Evolutionary conservation across 208 protist genomes (phyloP).

Genomic region (Crithidia bombi): DNA sequence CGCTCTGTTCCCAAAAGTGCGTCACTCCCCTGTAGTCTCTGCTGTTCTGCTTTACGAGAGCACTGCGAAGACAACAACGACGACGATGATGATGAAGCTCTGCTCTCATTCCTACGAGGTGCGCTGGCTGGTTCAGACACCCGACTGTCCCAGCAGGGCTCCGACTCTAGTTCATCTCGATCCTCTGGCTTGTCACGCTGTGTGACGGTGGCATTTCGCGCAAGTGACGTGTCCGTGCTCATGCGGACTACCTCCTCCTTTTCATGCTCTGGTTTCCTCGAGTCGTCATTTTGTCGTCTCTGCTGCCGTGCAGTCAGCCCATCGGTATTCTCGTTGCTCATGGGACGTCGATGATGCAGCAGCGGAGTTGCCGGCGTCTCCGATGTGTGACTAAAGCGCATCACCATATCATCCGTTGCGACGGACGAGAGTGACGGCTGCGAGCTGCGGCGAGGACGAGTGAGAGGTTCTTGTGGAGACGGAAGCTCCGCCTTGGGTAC

Average conservation of each 20-base stretch:
- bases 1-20: no score
- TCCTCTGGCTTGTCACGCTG: background rate
- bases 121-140: background rate
- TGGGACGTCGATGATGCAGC: background rate
- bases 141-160: conserved; percentile 14
- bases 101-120: background rate
- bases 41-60: no score
- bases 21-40: no score
- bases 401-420: background rate
- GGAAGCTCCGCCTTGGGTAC: background rate
- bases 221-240: background rate
- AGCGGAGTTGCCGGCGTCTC: background rate
- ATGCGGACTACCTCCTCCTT: background rate
- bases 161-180: conserved; percentile 11
- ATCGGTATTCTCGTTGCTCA: no score
- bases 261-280: no score
- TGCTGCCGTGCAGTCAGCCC: no score
- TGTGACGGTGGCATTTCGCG: background rate
- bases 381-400: background rate
- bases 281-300: background rate
- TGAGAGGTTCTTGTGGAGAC: conserved; percentile 6
- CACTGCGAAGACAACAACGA: no score
- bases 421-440: background rate
- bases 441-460: conserved; percentile 20
- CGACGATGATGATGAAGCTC: no score